Conservation (phyloP, 1,284 basidiomycete species). For the Mycena citricolor region DNA sequence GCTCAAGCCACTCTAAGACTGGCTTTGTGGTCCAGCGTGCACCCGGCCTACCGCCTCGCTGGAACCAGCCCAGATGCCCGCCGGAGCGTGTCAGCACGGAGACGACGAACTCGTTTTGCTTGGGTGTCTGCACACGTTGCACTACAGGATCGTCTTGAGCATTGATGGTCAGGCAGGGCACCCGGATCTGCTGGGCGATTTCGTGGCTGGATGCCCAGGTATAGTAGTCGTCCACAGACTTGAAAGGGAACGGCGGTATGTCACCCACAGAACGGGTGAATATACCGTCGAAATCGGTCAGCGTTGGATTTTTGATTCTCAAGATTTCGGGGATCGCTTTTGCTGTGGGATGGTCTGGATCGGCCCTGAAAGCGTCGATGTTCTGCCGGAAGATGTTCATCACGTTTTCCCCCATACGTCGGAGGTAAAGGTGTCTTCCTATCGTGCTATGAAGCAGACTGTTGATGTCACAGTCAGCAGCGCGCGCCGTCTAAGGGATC, state of each 20-base stretch:
- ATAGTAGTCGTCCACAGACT: conserved; percentile 82
- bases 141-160: conserved; percentile 92
- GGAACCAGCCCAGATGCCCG: conserved; percentile 96
- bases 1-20: conserved; percentile 72
- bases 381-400: conserved; percentile 65
- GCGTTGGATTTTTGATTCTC: conserved; percentile 50
- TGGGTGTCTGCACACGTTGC: conserved; percentile 57
- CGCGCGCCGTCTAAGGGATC: too few relatives aligned
- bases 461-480: conserved; percentile 22
- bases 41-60: conserved; percentile 46
- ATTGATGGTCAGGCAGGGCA: conserved; percentile 83
- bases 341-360: conserved; percentile 53
- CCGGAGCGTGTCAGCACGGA: conserved; percentile 77
- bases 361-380: conserved; percentile 44
- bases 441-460: conserved; percentile 61
- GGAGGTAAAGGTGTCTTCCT: conserved; percentile 75
- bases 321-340: conserved; percentile 48
- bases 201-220: conserved; percentile 59
- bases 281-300: conserved; percentile 61
- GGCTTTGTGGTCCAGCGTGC: conserved; percentile 73
- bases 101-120: conserved; percentile 64
- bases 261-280: conserved; percentile 80
- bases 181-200: conserved; percentile 54
- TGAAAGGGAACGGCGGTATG: conserved; percentile 81
- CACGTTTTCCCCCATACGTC: conserved; percentile 81